Percentiles rank a stretch among this genome's conserved stretches.
Evolutionary conservation across 306 rosid genomes (phyloP).

Genomic region (Vicia villosa): DNA sequence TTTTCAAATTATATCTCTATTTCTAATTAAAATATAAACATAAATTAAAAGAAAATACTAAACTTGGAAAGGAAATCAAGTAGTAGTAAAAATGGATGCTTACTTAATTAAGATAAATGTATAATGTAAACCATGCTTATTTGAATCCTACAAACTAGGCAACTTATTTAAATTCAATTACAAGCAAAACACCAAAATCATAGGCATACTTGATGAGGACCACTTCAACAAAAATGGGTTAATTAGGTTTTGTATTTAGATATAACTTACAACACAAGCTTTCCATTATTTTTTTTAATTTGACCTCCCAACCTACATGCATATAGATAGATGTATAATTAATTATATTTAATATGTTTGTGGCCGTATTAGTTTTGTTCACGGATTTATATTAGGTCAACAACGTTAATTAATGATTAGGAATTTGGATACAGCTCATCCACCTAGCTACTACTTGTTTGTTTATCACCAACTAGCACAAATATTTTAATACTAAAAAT

Average conservation of each 20-base stretch:
- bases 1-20: too few species aligned
- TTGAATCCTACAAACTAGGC: constrained; percentile 36
- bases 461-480: constrained; percentile 43
- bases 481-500: constrained; percentile 30
- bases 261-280: constrained; percentile 41
- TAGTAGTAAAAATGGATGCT: neutral
- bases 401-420: constrained; percentile 32
- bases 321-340: neutral
- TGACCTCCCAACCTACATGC: constrained; percentile 37
- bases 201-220: constrained; percentile 6
- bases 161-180: constrained; percentile 29
- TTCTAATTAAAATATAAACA: too few species aligned
- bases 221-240: constrained; percentile 11
- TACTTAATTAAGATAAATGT: neutral
- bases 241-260: constrained; percentile 57
- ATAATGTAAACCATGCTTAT: constrained; percentile 27
- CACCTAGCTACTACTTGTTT: constrained; percentile 25
- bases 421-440: constrained; percentile 48
- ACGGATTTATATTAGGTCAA: constrained; percentile 32
- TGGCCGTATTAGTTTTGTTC: neutral
- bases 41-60: neutral
- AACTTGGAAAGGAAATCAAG: neutral
- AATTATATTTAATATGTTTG: neutral
- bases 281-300: constrained; percentile 31
- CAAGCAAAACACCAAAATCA: constrained; percentile 41